Evolutionary conservation across 1,139 yeast species (phyloP), one percentile per base, ranked within the genome.

Genomic region (Blastobotrys aristatus): DNA sequence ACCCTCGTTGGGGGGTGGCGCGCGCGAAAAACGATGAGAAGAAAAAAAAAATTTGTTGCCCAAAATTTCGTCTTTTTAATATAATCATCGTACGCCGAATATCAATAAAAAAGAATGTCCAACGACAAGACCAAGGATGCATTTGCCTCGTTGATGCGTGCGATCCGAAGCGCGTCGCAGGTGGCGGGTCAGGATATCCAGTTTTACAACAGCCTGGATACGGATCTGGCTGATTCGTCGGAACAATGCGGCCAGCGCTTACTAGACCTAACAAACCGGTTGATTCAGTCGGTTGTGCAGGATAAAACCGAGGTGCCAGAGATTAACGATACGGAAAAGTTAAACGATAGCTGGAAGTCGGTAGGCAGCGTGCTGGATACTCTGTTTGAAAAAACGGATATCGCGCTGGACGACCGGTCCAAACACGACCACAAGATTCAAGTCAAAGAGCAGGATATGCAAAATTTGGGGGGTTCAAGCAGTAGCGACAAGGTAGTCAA

Each of bases 111-210:
- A 16, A 17, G 11, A 33, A 33, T 33, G 24, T 21, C 20, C 27
- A 30, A 2, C 11, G 47, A 44, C 24, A 13, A 20, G 7, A 44
- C 47, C 3, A 53, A 57, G 45, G 54, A 57, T 20, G 50, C 58
- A 7, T 55, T 57, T 31, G 47, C 51, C 17, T 49, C 61, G 3
- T 49, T 62, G 44, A 53, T 60, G 33, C 48, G 59, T 29, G 72
- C 84, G 1, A 80, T 88, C 32, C 73, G 96, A 53, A 76, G 86
- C 1, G 79, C 96, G 0, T 71, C 84, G 4, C 79, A 85, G 1
- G 68, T 92, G 40, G 84, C 89, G 2, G 79, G 88, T 0, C 88
- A 86, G 54, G 98, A 92, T 68, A 76, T 89, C 22, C 76, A 75
- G 39, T 92, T 90, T 59, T 79, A 81, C 66, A 75, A 75, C 47